These are phyloP conservation scores for Solanum chilense DNA, from an alignment of 257 asterid species.

Conservation along the genomic window DNA sequence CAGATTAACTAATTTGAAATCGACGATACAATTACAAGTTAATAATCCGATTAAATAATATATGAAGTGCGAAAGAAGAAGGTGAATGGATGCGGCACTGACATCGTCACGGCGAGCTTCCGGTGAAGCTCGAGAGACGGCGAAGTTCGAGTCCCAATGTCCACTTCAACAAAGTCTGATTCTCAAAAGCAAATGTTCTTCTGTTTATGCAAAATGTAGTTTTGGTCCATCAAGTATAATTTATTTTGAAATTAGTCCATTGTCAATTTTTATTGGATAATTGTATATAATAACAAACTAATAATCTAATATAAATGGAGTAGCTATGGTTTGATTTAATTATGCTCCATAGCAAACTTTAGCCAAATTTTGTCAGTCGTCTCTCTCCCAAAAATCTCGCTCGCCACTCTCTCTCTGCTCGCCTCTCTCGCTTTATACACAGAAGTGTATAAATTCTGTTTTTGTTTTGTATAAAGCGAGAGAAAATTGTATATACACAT, in stretches of 20 bases:
- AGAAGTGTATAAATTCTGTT: too few species aligned
- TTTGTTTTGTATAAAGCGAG: too few species aligned
- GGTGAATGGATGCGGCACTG: slow-evolving; percentile 46
- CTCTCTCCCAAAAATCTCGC: too few species aligned
- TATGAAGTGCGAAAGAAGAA: not conserved
- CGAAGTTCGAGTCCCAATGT: not conserved
- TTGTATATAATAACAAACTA: too few species aligned
- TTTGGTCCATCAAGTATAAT: not conserved
- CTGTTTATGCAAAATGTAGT: not conserved
- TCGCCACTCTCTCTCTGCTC: too few species aligned
- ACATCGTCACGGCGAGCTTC: not conserved
- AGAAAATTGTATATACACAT: too few species aligned
- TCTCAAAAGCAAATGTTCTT: not conserved
- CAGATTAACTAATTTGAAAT: not conserved
- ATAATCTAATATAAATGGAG: too few species aligned
- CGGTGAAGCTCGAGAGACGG: not conserved
- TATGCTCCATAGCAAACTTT: too few species aligned
- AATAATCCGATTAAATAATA: not conserved
- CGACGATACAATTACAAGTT: not conserved
- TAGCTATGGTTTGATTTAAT: too few species aligned
- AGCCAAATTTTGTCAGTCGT: too few species aligned
- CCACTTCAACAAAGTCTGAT: not conserved
- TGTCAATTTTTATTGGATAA: not conserved
- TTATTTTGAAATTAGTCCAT: not conserved
- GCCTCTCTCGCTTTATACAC: too few species aligned